These are phyloP conservation scores for Eutrema yunnanense DNA, from an alignment of 345 rosid species.

Conservation along the genomic window DNA sequence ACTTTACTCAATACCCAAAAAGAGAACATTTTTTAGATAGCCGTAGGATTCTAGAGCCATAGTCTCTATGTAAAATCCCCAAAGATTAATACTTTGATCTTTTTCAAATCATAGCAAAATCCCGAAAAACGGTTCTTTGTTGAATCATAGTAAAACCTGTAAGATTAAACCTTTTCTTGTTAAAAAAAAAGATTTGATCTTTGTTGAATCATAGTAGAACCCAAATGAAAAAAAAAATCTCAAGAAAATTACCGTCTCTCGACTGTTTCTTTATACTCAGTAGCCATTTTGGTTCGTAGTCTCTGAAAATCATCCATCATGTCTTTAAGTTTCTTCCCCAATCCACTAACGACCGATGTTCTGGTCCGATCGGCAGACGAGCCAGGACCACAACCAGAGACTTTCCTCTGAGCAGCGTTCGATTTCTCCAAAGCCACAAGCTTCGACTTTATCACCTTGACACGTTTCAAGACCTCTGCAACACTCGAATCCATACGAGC, in stretches of 20 bases:
- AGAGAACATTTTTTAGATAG: too few species aligned
- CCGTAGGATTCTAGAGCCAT: too few species aligned
- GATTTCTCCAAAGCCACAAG: constrained; percentile 76
- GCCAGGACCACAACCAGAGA: constrained; percentile 83
- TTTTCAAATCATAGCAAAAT: too few species aligned
- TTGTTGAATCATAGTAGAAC: neutral
- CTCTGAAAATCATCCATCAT: constrained; percentile 68
- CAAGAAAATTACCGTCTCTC: constrained; percentile 37
- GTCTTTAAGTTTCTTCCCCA: constrained; percentile 71
- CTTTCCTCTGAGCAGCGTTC: constrained; percentile 62
- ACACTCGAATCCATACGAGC: constrained; percentile 61
- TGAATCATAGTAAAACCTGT: neutral
- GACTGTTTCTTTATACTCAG: constrained; percentile 71
- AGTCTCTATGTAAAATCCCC: too few species aligned
- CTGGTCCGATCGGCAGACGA: constrained; percentile 75
- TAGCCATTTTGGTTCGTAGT: constrained; percentile 47
- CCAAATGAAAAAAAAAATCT: neutral
- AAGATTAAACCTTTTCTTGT: neutral
- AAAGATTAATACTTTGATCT: too few species aligned
- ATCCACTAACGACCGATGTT: constrained; percentile 71
- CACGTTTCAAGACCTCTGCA: constrained; percentile 56
- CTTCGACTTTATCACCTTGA: constrained; percentile 56
- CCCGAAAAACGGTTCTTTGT: neutral
- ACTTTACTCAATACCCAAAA: neutral
- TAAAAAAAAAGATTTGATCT: neutral